phyloP scores from a whole-genome alignment of 305 asterid species.

The Solanum hybrid region DNA sequence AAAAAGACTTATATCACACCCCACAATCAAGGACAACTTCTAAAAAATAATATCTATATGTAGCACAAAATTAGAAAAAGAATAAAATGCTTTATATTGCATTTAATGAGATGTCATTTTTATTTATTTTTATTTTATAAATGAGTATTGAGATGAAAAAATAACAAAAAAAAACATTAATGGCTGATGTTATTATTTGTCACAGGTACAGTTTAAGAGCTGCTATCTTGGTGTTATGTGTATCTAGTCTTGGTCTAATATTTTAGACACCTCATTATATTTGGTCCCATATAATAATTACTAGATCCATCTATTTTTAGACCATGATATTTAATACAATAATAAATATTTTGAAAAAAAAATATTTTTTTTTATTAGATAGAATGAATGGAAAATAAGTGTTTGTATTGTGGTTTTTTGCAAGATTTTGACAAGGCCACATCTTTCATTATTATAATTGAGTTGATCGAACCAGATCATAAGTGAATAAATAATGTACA shows the following conservation, averaged over 20 bases:
- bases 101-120: not conserved
- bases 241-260: slow-evolving; percentile 2
- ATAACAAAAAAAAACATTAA: slow-evolving; percentile 8
- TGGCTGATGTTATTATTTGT: slow-evolving; percentile 17
- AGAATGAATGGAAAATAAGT: not conserved
- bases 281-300: not conserved
- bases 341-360: not conserved
- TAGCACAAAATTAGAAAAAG: not conserved
- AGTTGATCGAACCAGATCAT: fast-evolving
- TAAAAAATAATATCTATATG: not conserved
- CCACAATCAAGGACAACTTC: not conserved
- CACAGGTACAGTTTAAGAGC: slow-evolving; percentile 18
- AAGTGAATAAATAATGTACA: not conserved
- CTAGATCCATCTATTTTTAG: not conserved
- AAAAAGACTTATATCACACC: not conserved
- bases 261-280: not conserved
- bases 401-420: not conserved
- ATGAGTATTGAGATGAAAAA: not conserved
- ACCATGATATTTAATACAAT: not conserved
- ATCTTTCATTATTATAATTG: not conserved
- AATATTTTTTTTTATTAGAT: not conserved
- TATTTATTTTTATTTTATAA: not conserved
- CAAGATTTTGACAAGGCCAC: fast-evolving
- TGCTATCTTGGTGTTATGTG: slow-evolving; percentile 8
- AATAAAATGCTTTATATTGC: not conserved